These are phyloP conservation scores for Lojkania enalia DNA, from an alignment of 2,329 filamentous ascomycete species.

Conservation along the genomic window DNA sequence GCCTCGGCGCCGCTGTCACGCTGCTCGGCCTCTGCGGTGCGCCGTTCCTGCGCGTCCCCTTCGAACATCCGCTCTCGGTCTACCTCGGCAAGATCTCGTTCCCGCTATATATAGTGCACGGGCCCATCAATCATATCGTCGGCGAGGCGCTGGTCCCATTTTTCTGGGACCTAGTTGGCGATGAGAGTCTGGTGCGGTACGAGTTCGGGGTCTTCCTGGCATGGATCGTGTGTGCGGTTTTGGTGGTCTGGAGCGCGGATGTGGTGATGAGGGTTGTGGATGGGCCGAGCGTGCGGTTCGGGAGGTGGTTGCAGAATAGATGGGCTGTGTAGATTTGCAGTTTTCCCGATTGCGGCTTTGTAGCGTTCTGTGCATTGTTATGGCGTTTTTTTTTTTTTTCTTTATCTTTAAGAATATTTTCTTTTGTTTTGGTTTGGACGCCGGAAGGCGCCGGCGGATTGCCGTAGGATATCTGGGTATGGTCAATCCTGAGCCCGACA, in stretches of 20 bases:
- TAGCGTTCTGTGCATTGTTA: background rate
- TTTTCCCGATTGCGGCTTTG: background rate
- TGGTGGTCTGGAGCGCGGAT: conserved; percentile 60
- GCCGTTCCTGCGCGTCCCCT: conserved; percentile 38
- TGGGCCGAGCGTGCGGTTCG: conserved; percentile 54
- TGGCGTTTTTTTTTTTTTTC: background rate
- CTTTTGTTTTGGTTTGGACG: too few relatives aligned
- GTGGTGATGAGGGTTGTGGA: conserved; percentile 64
- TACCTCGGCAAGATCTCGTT: conserved; percentile 60
- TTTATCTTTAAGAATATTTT: too few relatives aligned
- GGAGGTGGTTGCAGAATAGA: conserved; percentile 52
- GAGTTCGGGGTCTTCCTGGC: conserved; percentile 46
- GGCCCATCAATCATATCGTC: conserved; percentile 46
- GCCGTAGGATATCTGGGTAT: too few relatives aligned
- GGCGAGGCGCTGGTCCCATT: conserved; percentile 47
- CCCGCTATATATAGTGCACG: conserved; percentile 59
- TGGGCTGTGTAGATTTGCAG: conserved; percentile 10
- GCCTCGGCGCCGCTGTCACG: conserved; percentile 52
- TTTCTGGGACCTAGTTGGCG: conserved; percentile 51
- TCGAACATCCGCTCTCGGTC: conserved; percentile 50
- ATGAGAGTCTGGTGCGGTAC: conserved; percentile 41
- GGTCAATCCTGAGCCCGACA: too few relatives aligned
- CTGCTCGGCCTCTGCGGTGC: conserved; percentile 21
- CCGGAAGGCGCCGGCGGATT: too few relatives aligned
- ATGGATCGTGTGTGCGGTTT: conserved; percentile 39